Evolutionary conservation across 768 basidiomycete species (phyloP).

Genomic region (Termitomyces sp.): DNA sequence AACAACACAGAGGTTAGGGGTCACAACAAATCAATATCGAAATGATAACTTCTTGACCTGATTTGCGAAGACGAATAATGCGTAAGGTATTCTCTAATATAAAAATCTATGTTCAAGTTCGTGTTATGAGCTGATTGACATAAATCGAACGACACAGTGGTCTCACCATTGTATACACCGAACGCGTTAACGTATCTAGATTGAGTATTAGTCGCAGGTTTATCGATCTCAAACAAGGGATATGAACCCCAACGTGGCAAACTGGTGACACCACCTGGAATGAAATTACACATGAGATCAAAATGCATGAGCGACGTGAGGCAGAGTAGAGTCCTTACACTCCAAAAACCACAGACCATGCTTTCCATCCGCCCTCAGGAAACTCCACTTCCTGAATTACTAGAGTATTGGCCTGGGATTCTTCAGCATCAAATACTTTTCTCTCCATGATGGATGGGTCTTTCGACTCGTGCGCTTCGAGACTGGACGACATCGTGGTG

Average conservation of each 20-base stretch:
- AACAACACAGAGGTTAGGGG: background rate
- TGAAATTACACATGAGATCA: background rate
- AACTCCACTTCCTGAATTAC: background rate
- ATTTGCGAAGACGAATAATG: slow-evolving; percentile 20
- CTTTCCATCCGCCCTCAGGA: slow-evolving; percentile 20
- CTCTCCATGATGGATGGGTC: background rate
- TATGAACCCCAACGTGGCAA: slow-evolving; percentile 20
- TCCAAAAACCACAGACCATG: slow-evolving; percentile 21
- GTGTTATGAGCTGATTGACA: background rate
- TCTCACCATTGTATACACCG: slow-evolving; percentile 18
- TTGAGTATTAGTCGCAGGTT: background rate
- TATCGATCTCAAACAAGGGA: background rate
- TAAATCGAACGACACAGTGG: background rate
- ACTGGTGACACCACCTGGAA: slow-evolving; percentile 20
- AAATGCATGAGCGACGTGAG: background rate
- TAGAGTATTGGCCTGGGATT: background rate
- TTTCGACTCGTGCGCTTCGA: background rate
- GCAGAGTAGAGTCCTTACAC: slow-evolving; percentile 15
- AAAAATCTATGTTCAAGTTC: slow-evolving; percentile 16
- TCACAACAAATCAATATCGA: background rate
- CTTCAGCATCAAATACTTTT: background rate
- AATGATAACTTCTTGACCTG: slow-evolving; percentile 9
- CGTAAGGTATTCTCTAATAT: slow-evolving; percentile 21
- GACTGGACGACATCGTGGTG: background rate
- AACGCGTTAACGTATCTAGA: slow-evolving; percentile 18